Base-by-base conservation (phyloP, 106 monocot species). In the Amphibolis antarctica region DNA sequence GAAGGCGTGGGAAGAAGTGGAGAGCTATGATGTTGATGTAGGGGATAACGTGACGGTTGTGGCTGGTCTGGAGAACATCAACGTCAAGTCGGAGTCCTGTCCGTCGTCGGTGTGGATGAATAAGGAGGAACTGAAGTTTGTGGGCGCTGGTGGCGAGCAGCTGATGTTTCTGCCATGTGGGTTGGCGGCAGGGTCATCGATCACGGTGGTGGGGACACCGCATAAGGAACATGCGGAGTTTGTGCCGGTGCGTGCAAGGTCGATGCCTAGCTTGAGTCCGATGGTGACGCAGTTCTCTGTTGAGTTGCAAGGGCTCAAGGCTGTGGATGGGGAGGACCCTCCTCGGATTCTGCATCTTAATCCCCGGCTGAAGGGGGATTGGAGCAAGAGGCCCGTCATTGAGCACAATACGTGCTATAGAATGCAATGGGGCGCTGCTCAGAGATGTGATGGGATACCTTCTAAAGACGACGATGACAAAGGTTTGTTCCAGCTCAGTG, bases 381-480 rank as follows among this genome's bases (percentile, higher is more conserved):
- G 92, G 92, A 85, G 77, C 54, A 69, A 80, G 53, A 71, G 59
- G 19, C 82, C 88, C 9, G 76, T 92, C 19, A 85, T 92, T 55
- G 87, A 92, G 69, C 88, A 84, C 27, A 92, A 92, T 46, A 85
- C 87, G 0, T 88, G 92, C 23, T 92, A 92, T 60, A 59, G 92
- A 58, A 92, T 92, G 92, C 92, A 92, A 59, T 92, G 92, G 92
- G 92, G 84, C 1, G 55, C 60, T 15, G 79, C 84, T 26, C 77
- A 82, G 72, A 43, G 93, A 12, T 93, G 93, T 55, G 80, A 80
- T 59, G 93, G 93, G 3, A 21, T 75, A 43, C 60, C 66, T 0
- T 83, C 88, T 25, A 62, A 65, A 42, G 83, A 77, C 12, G 77
- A 68, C 22, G 88, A 85, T 45, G 82, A 86, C 13, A 68, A 69